Evolutionary conservation across 129 eudicot species (phyloP), one percentile per base, ranked within the genome.

Genomic region (Helichrysum umbraculigerum): DNA sequence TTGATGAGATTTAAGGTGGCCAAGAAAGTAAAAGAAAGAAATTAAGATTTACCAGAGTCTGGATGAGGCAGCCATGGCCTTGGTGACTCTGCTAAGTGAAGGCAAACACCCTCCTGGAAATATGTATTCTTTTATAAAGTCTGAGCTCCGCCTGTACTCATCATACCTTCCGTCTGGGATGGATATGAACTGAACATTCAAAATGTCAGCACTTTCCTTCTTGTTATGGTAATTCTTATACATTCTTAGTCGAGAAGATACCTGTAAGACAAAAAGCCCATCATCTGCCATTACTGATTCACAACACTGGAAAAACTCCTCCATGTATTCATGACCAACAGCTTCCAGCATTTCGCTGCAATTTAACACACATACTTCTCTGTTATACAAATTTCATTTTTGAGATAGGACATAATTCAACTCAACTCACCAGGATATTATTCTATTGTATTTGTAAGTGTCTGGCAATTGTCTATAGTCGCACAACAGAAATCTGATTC

Each of bases 341-440:
- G 90, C 91, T 86, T 95, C 99, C 80, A 95, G 74, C 96, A 89
- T 89, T 90, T 89, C 97, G 78, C 98, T 92, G 84, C 72, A 78
- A 63, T 54, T 20, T 25, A 8, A 15, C 6, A 22, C 9, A 5
- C 30, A 15, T 22, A 3, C 16, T 22, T 47, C 57, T 0, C 14
- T 7, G 29, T 47, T 15, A 32, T 51, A 21, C 51, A 33, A 16
- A 25, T 33, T 0, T 34, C 22, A 47, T 12, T 47, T 17, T 6
- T 17, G 44, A 47, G 39, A 8, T 16, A 15, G 3, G 30, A 57
- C 20, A 54, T 25, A 5, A 8, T 5, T 14, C 15, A 21, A 70
- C 87, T 84, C 74, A 94, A 74, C 87, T 84, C 72, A 94, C 99
- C 97, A 91, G 11, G 99, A 91, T 78, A 94, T 91, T 39, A 94